These are phyloP conservation scores for Collybia mongolica DNA, from an alignment of 768 basidiomycete genomes.

Conservation along the genomic window DNA sequence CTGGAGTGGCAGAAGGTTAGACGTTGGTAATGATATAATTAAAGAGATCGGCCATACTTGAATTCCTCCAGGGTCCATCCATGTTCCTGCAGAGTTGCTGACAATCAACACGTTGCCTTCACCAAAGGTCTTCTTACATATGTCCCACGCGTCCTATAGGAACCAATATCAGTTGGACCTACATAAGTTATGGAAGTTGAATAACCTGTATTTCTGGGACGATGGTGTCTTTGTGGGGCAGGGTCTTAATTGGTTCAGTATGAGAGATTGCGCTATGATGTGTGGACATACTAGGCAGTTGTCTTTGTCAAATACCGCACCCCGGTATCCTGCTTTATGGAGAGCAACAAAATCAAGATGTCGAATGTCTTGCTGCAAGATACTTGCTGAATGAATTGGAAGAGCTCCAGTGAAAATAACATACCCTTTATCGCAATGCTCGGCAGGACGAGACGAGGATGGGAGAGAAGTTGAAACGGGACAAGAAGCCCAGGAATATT, in stretches of 20 bases:
- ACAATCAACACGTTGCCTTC: conserved; percentile 83
- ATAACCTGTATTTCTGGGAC: conserved; percentile 75
- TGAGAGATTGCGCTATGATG: neutral
- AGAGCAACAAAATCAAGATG: conserved; percentile 76
- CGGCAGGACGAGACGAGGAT: conserved; percentile 70
- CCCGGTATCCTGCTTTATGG: conserved; percentile 74
- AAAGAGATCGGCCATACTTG: conserved; percentile 52
- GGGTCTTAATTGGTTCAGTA: conserved; percentile 50
- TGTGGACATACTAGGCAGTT: conserved; percentile 78
- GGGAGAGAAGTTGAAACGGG: conserved; percentile 67
- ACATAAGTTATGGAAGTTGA: neutral
- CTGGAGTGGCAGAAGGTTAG: conserved; percentile 35
- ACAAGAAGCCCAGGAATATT: conserved; percentile 72
- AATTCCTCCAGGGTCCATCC: conserved; percentile 70
- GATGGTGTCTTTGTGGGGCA: conserved; percentile 73
- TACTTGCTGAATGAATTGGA: conserved; percentile 11
- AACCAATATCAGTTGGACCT: neutral
- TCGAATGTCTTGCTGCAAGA: conserved; percentile 75
- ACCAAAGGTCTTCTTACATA: conserved; percentile 72
- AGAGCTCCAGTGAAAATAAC: conserved; percentile 1
- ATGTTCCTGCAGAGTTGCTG: conserved; percentile 91
- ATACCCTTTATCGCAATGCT: conserved; percentile 65
- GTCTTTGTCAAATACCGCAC: conserved; percentile 97
- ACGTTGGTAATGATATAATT: neutral
- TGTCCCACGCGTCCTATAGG: conserved; percentile 70